Evolutionary conservation across 495 filamentous ascomycete species (phyloP).

Genomic region (Tuber melanosporum): DNA sequence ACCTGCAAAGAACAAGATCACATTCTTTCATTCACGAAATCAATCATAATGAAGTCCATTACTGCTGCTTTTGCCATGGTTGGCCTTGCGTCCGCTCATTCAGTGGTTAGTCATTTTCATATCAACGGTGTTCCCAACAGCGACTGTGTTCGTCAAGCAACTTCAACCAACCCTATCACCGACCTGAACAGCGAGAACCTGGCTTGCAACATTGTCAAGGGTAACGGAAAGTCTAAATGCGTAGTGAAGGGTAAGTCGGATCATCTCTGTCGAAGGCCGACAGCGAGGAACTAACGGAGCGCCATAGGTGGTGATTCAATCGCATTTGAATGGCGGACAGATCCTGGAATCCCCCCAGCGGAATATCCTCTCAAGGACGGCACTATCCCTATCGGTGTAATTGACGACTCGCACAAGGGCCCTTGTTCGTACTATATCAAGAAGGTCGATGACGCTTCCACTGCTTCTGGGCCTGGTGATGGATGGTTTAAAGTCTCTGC

Average conservation of each 20-base stretch:
- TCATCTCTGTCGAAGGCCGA: background rate
- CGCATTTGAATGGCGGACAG: conserved; percentile 35
- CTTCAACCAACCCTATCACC: conserved; percentile 50
- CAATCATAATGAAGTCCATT: conserved; percentile 15
- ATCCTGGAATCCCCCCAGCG: conserved; percentile 18
- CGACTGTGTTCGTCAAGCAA: conserved; percentile 26
- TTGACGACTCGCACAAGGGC: conserved; percentile 60
- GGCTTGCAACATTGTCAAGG: conserved; percentile 51
- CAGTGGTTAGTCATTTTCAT: conserved; percentile 24
- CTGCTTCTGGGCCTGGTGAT: conserved; percentile 49
- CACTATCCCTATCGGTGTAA: conserved; percentile 43
- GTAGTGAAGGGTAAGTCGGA: conserved; percentile 15
- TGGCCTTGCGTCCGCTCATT: conserved; percentile 22
- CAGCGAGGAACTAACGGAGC: background rate
- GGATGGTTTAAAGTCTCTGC: conserved; percentile 70
- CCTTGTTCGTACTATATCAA: conserved; percentile 60
- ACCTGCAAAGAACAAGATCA: conserved; percentile 1
- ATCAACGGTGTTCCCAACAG: conserved; percentile 25
- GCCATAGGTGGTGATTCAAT: conserved; percentile 25
- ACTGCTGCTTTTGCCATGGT: conserved; percentile 20
- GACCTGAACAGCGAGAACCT: conserved; percentile 54
- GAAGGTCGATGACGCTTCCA: conserved; percentile 47
- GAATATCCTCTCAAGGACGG: conserved; percentile 35
- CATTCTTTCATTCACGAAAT: background rate
- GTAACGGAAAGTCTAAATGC: conserved; percentile 17